phyloP scores from a whole-genome alignment of 1,284 basidiomycete genomes.

The Anthracocystis walkeri region DNA sequence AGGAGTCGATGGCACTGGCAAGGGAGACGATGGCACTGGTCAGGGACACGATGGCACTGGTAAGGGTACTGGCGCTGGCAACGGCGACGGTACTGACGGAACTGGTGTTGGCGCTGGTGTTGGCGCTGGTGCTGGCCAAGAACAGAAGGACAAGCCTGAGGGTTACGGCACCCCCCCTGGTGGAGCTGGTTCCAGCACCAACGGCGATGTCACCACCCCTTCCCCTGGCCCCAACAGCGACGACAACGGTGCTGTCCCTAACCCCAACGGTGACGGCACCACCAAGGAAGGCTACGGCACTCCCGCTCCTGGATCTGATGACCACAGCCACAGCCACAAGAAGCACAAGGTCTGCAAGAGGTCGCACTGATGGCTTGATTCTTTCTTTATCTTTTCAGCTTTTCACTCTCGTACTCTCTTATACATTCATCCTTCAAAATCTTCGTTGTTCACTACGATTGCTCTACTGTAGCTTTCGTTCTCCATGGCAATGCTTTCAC shows the following conservation, averaged over 20 bases:
- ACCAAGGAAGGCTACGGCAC: neutral
- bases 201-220: neutral
- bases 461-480: neutral
- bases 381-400: neutral
- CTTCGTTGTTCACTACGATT: neutral
- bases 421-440: neutral
- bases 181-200: no score
- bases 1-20: neutral
- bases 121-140: neutral
- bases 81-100: neutral
- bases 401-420: neutral
- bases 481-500: slow-evolving; percentile 1
- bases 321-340: neutral
- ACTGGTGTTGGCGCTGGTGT: neutral
- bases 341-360: slow-evolving; percentile 1
- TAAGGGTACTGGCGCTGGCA: neutral
- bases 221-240: neutral
- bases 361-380: neutral
- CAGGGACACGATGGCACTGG: no score
- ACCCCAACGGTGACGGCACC: no score
- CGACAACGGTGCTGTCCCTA: neutral
- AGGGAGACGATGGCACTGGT: neutral
- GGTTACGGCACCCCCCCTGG: no score
- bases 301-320: no score
- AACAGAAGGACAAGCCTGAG: neutral